Evolutionary conservation across 2,329 filamentous ascomycete species (phyloP), one percentile per base, ranked within the genome.

Genomic region (Pseudogymnoascus sp.): DNA sequence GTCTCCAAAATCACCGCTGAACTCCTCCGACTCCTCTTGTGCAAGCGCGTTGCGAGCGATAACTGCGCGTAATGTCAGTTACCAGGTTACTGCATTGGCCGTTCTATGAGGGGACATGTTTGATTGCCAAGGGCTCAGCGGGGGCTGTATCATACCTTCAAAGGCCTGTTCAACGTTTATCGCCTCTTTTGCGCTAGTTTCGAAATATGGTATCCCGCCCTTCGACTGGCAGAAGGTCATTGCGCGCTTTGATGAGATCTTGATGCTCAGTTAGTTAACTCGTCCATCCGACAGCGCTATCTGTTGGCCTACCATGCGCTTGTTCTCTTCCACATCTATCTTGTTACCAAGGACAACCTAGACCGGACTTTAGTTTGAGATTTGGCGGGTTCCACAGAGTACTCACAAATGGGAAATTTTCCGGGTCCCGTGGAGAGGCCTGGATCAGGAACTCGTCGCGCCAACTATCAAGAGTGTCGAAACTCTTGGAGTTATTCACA

Each of bases 401-500:
- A 79, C 88, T 75, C 77, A 97, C 94, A 73, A 99, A 99, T 58
- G 94, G 94, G 75, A 99, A 99, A 75, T 89, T 96, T 74, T 97
- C 92, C 1, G 94, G 94, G 70, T 99, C 94, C 72, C 95, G 87
- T 4, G 94, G 94, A 67, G 91, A 96, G 6, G 94, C 94, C 77
- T 99, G 94, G 69, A 99, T 96, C 68, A 99, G 77, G 73, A 99
- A 99, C 76, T 99, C 94, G 73, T 99, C 94, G 71, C 94, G 84
- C 94, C 94, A 99, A 77, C 92, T 96, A 75, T 99, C 94, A 63
- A 99, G 84, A 12, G 93, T 95, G 74, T 99, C 94, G 75, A 99
- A 99, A 75, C 92, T 96, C 85, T 99, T 99, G 65, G 92, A 89
- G 76, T 97, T 97, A 80, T 99, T 99, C 76, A 99, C 93, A 73